Base-by-base conservation (phyloP, 2,329 filamentous ascomycete genomes). In the Pochonia chlamydosporia region DNA sequence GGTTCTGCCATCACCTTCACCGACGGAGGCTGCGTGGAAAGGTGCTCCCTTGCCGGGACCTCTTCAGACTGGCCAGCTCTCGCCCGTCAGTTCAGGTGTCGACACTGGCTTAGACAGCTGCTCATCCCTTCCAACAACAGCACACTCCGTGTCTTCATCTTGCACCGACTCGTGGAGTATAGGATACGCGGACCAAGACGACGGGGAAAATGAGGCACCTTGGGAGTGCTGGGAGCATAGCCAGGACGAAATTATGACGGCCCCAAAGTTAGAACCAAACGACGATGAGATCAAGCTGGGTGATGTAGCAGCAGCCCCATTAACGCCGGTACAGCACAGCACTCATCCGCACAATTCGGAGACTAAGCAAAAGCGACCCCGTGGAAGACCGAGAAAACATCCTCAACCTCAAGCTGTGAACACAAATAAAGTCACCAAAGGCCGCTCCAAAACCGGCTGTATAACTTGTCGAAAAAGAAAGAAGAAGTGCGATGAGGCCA, bases 311-410 rank as follows among this genome's bases (percentile, higher is more conserved):
- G 68, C 71, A 46, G 72, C 61, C 23, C 63, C 63, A 14, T 50
- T 56, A 20, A 49, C 55, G 18, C 53, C 59, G 21, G 46, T 36
- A 4, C 18, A 49, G 14, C 48, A 52, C 25, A 49, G 53, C 16
- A 57, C 58, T 11, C 30, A 54, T n/a, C 50, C 56, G 11, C 52
- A 49, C 24, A 53, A 50, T 37, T 51, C 61, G 2, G 60, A 67
- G 23, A 55, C 65, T 18, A 79, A 78, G 55, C 61, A 65, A 31
- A 85, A 85, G 67, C 75, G 85, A 58, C 84, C 84, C 56, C 80
- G 90, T 59, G 90, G 90, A 28, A 78, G 90, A 46, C 90, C 90
- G 43, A 78, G 89, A 65, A 95, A 95, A 69, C 82, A 90, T 57
- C 86, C 88, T 33, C 70, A 86, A 16, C 76, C 75, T 7, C 76